Conservation (phyloP, 2,329 filamentous ascomycete species). For the Exophiala alcalophila region DNA sequence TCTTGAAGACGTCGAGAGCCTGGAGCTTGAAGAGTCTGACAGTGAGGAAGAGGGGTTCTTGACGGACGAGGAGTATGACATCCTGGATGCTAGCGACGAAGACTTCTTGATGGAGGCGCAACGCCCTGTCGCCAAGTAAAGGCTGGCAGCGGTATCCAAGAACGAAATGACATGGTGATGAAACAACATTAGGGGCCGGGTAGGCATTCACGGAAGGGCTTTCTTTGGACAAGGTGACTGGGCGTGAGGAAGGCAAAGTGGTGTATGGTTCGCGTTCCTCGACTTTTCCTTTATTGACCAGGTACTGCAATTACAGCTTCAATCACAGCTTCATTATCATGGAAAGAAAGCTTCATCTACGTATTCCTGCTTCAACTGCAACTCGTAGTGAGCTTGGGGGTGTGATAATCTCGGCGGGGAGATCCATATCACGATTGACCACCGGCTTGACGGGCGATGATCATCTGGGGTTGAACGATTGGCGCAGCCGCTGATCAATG, state of each 20-base stretch:
- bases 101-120: slow-evolving; percentile 61
- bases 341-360: no score
- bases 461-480: no score
- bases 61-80: slow-evolving; percentile 98
- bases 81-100: slow-evolving; percentile 90
- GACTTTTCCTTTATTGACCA: slow-evolving; percentile 5
- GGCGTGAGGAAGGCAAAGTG: slow-evolving; percentile 3
- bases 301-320: slow-evolving; percentile 2
- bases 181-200: neutral
- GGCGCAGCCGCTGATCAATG: no score
- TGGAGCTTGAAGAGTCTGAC: slow-evolving; percentile 49
- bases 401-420: no score
- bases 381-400: no score
- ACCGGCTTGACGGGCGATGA: no score
- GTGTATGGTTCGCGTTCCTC: slow-evolving; percentile 2
- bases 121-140: slow-evolving; percentile 24
- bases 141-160: slow-evolving; percentile 1
- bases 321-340: slow-evolving; percentile 4
- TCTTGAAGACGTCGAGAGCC: slow-evolving; percentile 58
- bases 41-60: slow-evolving; percentile 69
- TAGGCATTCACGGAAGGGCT: slow-evolving; percentile 10
- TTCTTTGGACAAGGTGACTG: slow-evolving; percentile 17
- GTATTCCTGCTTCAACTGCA: no score
- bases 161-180: slow-evolving; percentile 7
- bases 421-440: no score